Percentiles rank a stretch among this genome's conserved stretches.
These are phyloP conservation scores for Sugiyamaella castrensis DNA, from an alignment of 1,139 yeast species.

Conservation along the genomic window DNA sequence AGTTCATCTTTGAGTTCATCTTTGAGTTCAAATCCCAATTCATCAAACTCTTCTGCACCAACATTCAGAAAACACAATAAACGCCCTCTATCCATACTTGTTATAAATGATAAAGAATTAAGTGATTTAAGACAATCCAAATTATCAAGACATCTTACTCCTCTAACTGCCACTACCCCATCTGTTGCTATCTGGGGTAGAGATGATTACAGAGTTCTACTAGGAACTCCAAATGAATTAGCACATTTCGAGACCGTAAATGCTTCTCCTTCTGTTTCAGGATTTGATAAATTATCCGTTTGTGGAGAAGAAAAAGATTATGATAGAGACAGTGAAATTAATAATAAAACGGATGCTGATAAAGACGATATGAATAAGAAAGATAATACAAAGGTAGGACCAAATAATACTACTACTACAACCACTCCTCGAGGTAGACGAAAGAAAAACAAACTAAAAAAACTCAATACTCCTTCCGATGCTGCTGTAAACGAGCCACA, in stretches of 20 bases:
- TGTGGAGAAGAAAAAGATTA: background rate
- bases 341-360: background rate
- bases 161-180: slow-evolving; percentile 27
- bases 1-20: no score
- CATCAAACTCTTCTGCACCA: no score
- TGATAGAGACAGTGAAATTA: background rate
- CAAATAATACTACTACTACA: background rate
- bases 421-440: no score
- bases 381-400: background rate
- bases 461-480: no score
- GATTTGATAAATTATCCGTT: background rate
- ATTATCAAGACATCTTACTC: slow-evolving; percentile 15
- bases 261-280: background rate
- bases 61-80: no score
- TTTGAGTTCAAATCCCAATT: no score
- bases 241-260: background rate
- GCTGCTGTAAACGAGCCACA: no score
- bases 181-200: slow-evolving; percentile 23
- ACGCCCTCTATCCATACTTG: no score
- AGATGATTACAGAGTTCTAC: background rate
- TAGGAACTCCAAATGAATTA: slow-evolving; percentile 1
- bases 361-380: background rate
- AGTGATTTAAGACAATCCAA: slow-evolving; percentile 16
- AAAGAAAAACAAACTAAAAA: no score
- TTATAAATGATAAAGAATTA: background rate